Base-by-base conservation (phyloP, 495 filamentous ascomycete species). In the Oidiodendron maius region DNA sequence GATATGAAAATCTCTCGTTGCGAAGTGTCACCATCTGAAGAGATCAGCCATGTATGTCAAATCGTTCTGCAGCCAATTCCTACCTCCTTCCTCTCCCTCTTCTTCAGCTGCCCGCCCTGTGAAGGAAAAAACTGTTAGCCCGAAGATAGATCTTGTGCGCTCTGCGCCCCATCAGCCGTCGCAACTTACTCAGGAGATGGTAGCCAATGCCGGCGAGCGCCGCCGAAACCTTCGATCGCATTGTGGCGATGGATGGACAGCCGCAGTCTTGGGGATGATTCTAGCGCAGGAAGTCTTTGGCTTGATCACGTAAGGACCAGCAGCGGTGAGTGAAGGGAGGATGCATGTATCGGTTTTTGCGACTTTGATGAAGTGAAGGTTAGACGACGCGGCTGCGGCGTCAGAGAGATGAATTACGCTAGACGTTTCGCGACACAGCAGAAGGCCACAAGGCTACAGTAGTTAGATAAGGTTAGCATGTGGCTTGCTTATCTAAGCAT, bases 1-100 rank as follows among this genome's bases (percentile, higher is more conserved):
- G 93, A 95, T 60, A 90, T 84, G 60, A 86, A 86, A 38, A 95
- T 86, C 72, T 97, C 93, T 71, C 91, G 86, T 65, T 94, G 65
- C 23, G 69, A 67, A 38, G 70, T 66, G 54, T 77, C 71, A 52
- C 62, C 49, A 32, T 58, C 75, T 78, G 53, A 28, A 28, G 22
- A n/a, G 45, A 32, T 60, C 40, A 60, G 57, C 28, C 15, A 21
- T 17, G 12, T 30, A 30, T 30, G 24, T 8, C n/a, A 17, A 22
- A 12, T 30, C 16, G 3, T 22, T 40, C 38, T 37, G 43, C 1
- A 21, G 30, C 45, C 30, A 42, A 25, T 13, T 17, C 11, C 9
- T 48, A 15, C 38, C 69, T 77, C 74, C 67, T 53, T 69, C 73
- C 44, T 69, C 69, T 50, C 74, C 72, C 40, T 65, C 66, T 50